These are phyloP conservation scores for Phytophthora kernoviae DNA, from an alignment of 352 stramenopile genomes.

Conservation along the genomic window DNA sequence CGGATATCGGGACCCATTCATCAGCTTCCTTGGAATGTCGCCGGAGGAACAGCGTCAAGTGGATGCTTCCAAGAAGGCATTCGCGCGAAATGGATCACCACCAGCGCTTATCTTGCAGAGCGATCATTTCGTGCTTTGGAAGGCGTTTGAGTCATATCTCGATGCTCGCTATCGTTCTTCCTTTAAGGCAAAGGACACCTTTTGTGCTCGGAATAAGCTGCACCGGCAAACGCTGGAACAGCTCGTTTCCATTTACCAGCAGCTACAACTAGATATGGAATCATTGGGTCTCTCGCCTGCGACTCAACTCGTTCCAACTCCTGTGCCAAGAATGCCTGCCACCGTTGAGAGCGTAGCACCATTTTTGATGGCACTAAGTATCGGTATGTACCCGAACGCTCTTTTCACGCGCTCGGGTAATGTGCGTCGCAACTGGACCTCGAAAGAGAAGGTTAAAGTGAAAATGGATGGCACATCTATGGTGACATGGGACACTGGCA, in stretches of 20 bases:
- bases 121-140: conserved; percentile 73
- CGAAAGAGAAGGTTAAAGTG: conserved; percentile 85
- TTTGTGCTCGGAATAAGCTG: conserved; percentile 72
- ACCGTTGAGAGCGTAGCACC: conserved; percentile 41
- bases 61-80: conserved; percentile 55
- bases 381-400: conserved; percentile 79
- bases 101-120: conserved; percentile 52
- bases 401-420: conserved; percentile 48
- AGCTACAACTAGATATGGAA: conserved; percentile 66
- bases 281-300: conserved; percentile 48
- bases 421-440: conserved; percentile 69
- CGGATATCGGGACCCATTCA: conserved; percentile 78
- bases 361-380: conserved; percentile 71
- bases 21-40: conserved; percentile 75
- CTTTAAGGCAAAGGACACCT: conserved; percentile 39
- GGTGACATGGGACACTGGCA: conserved; percentile 37
- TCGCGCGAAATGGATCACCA: conserved; percentile 48
- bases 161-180: conserved; percentile 47
- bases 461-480: conserved; percentile 65
- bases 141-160: conserved; percentile 67
- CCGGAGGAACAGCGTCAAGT: conserved; percentile 59
- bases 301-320: conserved; percentile 45
- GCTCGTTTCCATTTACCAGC: conserved; percentile 68
- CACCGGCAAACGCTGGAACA: conserved; percentile 69
- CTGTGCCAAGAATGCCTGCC: conserved; percentile 12